phyloP scores from a whole-genome alignment of 1,284 basidiomycete genomes.

The Ustilago crameri region DNA sequence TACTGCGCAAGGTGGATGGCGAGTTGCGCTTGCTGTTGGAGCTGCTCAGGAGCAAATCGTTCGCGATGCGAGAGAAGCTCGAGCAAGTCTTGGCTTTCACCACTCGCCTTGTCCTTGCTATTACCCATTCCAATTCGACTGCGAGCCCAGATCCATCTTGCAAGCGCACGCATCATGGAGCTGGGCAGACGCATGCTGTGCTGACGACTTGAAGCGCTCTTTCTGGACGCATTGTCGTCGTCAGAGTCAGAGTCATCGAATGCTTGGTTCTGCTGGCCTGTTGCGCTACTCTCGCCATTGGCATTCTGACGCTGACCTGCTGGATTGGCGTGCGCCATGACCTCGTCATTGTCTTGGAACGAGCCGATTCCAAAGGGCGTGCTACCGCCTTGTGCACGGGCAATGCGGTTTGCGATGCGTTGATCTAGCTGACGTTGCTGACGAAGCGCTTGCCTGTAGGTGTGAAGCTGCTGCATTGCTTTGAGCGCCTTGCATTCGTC shows the following conservation, averaged over 20 bases:
- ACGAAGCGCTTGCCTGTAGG: conserved; percentile 23
- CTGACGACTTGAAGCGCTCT: conserved; percentile 1
- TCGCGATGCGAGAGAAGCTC: conserved; percentile 40
- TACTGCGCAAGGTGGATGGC: conserved; percentile 40
- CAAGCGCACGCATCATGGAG: conserved; percentile 45
- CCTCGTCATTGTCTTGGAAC: conserved; percentile 42
- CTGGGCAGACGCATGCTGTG: conserved; percentile 28
- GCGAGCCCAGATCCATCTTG: conserved; percentile 44
- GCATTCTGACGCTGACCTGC: conserved; percentile 10
- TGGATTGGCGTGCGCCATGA: conserved; percentile 23
- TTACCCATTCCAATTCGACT: conserved; percentile 25
- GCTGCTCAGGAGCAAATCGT: conserved; percentile 29
- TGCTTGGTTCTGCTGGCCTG: no score
- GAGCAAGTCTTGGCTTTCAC: conserved; percentile 29
- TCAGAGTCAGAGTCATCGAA: background rate
- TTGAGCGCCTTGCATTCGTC: conserved; percentile 52
- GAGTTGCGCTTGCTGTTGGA: conserved; percentile 35
- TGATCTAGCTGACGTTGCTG: conserved; percentile 27
- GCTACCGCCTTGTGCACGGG: conserved; percentile 12
- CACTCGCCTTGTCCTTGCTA: conserved; percentile 29
- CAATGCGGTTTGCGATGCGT: conserved; percentile 23
- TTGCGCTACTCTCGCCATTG: conserved; percentile 17
- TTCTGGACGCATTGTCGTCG: background rate
- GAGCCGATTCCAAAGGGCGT: conserved; percentile 31
- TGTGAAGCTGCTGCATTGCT: conserved; percentile 37